These are phyloP conservation scores for Ophiostoma pallidulum DNA, from an alignment of 2,329 filamentous ascomycete species.

Conservation along the genomic window DNA sequence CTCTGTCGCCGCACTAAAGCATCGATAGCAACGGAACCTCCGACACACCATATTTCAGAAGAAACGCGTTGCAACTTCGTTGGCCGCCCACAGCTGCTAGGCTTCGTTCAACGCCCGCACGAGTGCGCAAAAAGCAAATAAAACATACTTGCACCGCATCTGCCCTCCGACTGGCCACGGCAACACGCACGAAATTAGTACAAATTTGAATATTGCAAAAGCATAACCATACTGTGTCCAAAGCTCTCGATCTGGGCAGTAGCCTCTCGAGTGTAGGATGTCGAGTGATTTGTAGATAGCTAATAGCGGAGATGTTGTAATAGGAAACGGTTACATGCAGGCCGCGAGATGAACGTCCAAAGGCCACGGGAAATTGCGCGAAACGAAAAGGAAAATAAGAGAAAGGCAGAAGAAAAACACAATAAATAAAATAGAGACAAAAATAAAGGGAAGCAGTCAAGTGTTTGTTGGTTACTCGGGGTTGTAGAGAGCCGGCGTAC, in stretches of 20 bases:
- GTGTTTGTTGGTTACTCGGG: neutral
- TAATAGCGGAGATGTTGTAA: conserved; percentile 29
- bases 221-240: conserved; percentile 31
- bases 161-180: neutral
- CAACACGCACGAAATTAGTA: conserved; percentile 7
- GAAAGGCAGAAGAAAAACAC: conserved; percentile 3
- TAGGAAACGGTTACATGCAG: conserved; percentile 26
- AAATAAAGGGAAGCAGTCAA: neutral
- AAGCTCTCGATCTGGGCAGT: conserved; percentile 28
- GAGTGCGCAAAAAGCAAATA: neutral
- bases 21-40: neutral
- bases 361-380: conserved; percentile 19
- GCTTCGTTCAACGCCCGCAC: neutral
- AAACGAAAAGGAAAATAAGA: conserved; percentile 4
- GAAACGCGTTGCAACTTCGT: neutral
- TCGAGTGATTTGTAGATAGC: conserved; percentile 29
- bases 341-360: conserved; percentile 20
- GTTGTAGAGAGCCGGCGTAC: conserved; percentile 3
- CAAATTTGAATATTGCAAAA: conserved; percentile 25
- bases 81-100: neutral
- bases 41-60: neutral
- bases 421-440: neutral
- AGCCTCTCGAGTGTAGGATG: conserved; percentile 31
- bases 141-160: neutral
- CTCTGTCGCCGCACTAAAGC: neutral